These are phyloP conservation scores for Phaeotremella skinneri DNA, from an alignment of 768 basidiomycete genomes.

Conservation along the genomic window DNA sequence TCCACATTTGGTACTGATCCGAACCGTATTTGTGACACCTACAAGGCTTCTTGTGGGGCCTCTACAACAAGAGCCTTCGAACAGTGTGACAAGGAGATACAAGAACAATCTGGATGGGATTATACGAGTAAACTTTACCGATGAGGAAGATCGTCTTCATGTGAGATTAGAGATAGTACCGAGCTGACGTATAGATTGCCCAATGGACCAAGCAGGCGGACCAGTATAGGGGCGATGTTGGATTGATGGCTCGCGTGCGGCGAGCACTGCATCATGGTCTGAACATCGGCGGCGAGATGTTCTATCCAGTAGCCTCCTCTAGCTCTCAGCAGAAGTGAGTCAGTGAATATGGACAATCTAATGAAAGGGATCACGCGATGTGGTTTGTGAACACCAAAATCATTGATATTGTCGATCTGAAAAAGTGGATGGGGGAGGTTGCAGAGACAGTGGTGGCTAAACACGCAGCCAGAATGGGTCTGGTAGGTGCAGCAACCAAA, in stretches of 20 bases:
- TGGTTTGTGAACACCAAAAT: slow-evolving; percentile 45
- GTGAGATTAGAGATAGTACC: slow-evolving; percentile 21
- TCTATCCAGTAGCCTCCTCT: slow-evolving; percentile 46
- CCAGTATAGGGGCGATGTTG: slow-evolving; percentile 24
- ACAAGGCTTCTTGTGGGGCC: slow-evolving; percentile 45
- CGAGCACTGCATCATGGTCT: slow-evolving; percentile 44
- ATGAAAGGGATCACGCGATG: slow-evolving; percentile 44
- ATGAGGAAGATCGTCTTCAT: slow-evolving; percentile 47
- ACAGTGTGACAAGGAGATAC: slow-evolving; percentile 46
- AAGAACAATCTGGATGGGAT: slow-evolving; percentile 33
- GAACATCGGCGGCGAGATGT: slow-evolving; percentile 38
- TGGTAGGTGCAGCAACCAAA: slow-evolving; percentile 22
- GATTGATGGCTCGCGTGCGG: slow-evolving; percentile 46
- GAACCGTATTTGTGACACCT: slow-evolving; percentile 44
- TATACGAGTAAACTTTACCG: slow-evolving; percentile 45
- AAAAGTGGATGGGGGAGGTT: slow-evolving; percentile 47
- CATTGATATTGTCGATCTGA: slow-evolving; percentile 35
- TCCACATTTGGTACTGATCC: slow-evolving; percentile 36
- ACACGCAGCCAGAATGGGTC: slow-evolving; percentile 46
- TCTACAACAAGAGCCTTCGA: slow-evolving; percentile 45
- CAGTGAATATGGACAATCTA: background rate
- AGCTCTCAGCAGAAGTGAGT: slow-evolving; percentile 48
- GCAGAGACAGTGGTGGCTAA: slow-evolving; percentile 48
- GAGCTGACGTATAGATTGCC: slow-evolving; percentile 25
- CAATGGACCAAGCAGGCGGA: slow-evolving; percentile 37